Evolutionary conservation across 306 rosid species (phyloP).

Genomic region (Erythrophleum fordii): DNA sequence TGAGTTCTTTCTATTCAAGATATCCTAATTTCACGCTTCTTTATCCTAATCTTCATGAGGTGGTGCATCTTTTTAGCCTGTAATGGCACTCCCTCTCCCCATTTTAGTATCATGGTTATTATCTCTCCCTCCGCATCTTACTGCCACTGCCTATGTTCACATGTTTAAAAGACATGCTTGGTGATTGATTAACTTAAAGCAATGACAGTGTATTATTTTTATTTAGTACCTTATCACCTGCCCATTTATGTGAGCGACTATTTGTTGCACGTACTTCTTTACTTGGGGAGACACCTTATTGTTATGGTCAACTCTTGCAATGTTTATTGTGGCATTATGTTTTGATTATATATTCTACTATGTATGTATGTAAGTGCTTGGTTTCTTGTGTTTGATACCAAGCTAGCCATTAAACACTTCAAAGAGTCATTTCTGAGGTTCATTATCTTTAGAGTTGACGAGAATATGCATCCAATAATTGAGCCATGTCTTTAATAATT

Average conservation of each 20-base stretch:
- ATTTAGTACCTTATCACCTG: not conserved
- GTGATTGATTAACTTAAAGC: not conserved
- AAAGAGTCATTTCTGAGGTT: not conserved
- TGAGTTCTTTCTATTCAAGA: not conserved
- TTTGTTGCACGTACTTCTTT: not conserved
- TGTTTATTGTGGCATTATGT: not conserved
- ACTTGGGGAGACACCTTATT: not conserved
- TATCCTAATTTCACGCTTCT: not conserved
- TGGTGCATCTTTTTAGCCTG: not conserved
- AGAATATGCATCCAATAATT: constrained; percentile 18
- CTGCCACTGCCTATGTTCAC: not conserved
- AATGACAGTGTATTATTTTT: not conserved
- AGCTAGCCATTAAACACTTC: not conserved
- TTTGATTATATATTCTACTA: constrained; percentile 1
- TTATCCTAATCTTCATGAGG: not conserved
- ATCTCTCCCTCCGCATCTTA: not conserved
- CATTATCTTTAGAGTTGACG: constrained; percentile 18
- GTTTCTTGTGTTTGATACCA: not conserved
- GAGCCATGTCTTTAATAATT: constrained; percentile 19
- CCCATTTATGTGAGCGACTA: not conserved
- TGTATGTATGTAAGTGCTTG: not conserved
- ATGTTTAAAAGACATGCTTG: not conserved
- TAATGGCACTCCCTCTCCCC: not conserved
- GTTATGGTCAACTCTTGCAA: not conserved
- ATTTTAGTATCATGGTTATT: not conserved